phyloP scores from a whole-genome alignment of 345 rosid species.

The Viola odorata region DNA sequence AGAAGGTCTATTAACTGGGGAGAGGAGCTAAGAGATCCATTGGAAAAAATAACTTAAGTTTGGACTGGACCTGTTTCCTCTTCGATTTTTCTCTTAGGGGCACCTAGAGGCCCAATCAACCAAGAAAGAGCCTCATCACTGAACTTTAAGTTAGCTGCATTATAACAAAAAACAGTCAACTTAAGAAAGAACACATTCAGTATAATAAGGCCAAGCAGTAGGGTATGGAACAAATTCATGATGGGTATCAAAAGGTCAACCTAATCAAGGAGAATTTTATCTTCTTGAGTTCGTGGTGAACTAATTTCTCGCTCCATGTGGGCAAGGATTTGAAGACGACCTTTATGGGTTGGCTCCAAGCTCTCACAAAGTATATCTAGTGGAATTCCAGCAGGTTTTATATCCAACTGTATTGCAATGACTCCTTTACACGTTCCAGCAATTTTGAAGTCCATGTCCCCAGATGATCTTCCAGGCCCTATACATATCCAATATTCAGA shows the following conservation, averaged over 20 bases:
- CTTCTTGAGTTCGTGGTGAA: slow-evolving; percentile 58
- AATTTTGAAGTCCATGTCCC: slow-evolving; percentile 98
- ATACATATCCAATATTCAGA: slow-evolving; percentile 5
- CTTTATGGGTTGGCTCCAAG: slow-evolving; percentile 74
- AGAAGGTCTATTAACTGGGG: neutral
- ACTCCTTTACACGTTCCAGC: slow-evolving; percentile 90
- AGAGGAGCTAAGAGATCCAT: neutral
- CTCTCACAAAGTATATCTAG: slow-evolving; percentile 83
- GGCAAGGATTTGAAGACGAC: slow-evolving; percentile 86
- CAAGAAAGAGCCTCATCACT: slow-evolving; percentile 77
- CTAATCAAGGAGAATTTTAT: slow-evolving; percentile 61
- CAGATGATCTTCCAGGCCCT: slow-evolving; percentile 98
- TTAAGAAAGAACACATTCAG: neutral
- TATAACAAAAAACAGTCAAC: slow-evolving; percentile 15
- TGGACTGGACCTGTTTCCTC: slow-evolving; percentile 75
- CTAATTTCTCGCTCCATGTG: slow-evolving; percentile 77
- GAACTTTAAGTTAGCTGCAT: slow-evolving; percentile 70
- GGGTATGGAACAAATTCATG: slow-evolving; percentile 11
- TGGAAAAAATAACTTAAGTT: neutral
- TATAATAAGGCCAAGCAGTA: neutral
- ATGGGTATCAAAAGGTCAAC: slow-evolving; percentile 28
- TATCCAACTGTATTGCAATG: slow-evolving; percentile 91
- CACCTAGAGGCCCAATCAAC: slow-evolving; percentile 85
- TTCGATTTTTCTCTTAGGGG: slow-evolving; percentile 72
- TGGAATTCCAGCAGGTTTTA: slow-evolving; percentile 98